phyloP scores from a whole-genome alignment of 1,284 basidiomycete genomes.

The Exobasidium rhododendri region DNA sequence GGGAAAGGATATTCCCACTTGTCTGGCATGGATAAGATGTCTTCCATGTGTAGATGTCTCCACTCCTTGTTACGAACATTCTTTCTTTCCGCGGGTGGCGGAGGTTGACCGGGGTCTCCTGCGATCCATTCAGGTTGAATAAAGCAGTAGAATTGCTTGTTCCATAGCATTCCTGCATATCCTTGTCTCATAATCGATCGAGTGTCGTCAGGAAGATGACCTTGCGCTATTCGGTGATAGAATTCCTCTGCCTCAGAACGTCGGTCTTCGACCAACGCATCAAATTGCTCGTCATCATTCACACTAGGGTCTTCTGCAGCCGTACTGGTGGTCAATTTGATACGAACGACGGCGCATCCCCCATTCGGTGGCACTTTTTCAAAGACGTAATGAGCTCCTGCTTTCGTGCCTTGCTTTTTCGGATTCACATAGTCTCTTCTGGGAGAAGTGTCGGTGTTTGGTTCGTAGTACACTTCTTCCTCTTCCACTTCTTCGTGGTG shows the following conservation, averaged over 20 bases:
- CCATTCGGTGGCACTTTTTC: constrained; percentile 79
- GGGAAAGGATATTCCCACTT: constrained; percentile 77
- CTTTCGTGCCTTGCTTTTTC: constrained; percentile 81
- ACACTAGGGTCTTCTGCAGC: constrained; percentile 73
- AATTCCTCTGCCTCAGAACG: constrained; percentile 94
- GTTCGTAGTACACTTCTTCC: constrained; percentile 45
- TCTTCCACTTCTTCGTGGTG: constrained; percentile 50
- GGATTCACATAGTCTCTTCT: constrained; percentile 67
- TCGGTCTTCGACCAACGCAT: constrained; percentile 73
- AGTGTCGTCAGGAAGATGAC: constrained; percentile 80
- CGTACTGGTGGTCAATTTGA: constrained; percentile 81
- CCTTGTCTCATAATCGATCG: constrained; percentile 95
- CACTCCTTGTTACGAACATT: constrained; percentile 72
- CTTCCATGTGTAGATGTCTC: constrained; percentile 87
- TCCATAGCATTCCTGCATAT: constrained; percentile 96
- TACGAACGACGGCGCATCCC: constrained; percentile 88
- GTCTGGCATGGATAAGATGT: constrained; percentile 97
- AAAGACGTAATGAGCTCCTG: constrained; percentile 87
- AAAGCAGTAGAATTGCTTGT: constrained; percentile 94
- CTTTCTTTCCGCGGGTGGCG: constrained; percentile 86
- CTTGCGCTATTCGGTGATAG: constrained; percentile 69
- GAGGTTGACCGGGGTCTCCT: constrained; percentile 89
- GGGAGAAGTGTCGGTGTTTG: constrained; percentile 30
- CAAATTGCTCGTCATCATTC: constrained; percentile 84
- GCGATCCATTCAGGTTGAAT: constrained; percentile 93